Percentiles rank a stretch among this genome's conserved stretches.
phyloP scores from a whole-genome alignment of 495 filamentous ascomycete genomes.

The Podospora anserina region DNA sequence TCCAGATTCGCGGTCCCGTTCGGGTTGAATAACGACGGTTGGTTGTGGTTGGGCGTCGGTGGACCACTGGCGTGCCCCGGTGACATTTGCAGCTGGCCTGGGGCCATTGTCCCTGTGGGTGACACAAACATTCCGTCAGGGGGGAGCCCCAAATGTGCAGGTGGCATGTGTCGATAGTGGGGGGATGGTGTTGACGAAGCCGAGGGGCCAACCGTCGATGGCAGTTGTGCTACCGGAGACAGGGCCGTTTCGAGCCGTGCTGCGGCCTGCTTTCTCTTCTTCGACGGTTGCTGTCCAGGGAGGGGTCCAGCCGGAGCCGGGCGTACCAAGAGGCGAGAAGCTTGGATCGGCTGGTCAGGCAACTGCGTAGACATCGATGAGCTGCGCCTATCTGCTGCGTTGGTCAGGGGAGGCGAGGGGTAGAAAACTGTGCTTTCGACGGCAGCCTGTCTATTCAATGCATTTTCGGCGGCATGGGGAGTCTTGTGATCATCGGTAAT shows the following conservation, averaged over 20 bases:
- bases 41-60: conserved; percentile 4
- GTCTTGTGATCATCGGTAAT: conserved; percentile 98
- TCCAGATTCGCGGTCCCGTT: neutral
- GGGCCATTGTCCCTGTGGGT: neutral
- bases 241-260: conserved; percentile 61
- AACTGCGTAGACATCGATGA: neutral
- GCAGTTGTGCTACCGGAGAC: neutral
- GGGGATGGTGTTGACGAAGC: neutral
- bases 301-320: conserved; percentile 14
- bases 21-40: neutral
- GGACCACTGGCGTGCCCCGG: neutral
- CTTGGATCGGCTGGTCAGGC: neutral
- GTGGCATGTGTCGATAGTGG: neutral
- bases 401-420: neutral
- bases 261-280: conserved; percentile 80
- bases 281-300: conserved; percentile 34
- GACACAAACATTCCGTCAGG: neutral
- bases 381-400: neutral
- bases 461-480: neutral
- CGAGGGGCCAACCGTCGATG: neutral
- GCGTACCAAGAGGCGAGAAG: neutral
- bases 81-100: neutral
- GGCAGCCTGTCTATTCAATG: neutral
- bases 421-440: neutral
- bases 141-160: neutral